Base-by-base conservation (phyloP, 2,329 filamentous ascomycete genomes). In the Hymenoscyphus repandus region DNA sequence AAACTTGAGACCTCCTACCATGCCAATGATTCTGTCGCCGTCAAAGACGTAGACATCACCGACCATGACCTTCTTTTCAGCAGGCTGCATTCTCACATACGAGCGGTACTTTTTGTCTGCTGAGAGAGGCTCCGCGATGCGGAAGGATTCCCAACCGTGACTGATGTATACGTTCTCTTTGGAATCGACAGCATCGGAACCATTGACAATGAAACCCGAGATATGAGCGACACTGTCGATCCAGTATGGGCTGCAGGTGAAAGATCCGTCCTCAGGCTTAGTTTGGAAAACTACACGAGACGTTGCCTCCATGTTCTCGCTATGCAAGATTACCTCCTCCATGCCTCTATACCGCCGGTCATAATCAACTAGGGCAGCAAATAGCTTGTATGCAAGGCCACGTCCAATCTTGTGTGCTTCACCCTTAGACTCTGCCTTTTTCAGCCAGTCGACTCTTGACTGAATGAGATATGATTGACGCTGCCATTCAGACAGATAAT, bases 381-480 rank as follows among this genome's bases (percentile, higher is more conserved):
- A 79, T 46, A 85, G 76, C 70, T 90, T 91, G 76, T 93, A 93
- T 12, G 85, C 84, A 71, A 90, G 13, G 71, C 85, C 85, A 22
- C 85, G 82, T 45, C 85, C 79, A 55, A 90, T 79, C 69, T 87
- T 86, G 65, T 86, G 85, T 27, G 85, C 85, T 50, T 79, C 77
- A 36, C 86, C 86, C 32, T 73, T 75, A 60, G 79, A 71, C 49
- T 86, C 83, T 52, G 81, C 84, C 55, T 79, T 70, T 58, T 76
- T 71, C 2, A 85, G 74, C 22, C 73, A 69, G 17, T 82, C 73
- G 49, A 85, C 75, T 50, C 82, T 79, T 18, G 74, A 75, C 61
- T 82, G 79, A 64, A 92, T 81, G 33, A 90, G 74, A 64, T 90
- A 89, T 58, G 77, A 76, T 58, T 79, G 78, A 47, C 85, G 83